These are phyloP conservation scores for Hypomyces rosellus DNA, from an alignment of 2,329 filamentous ascomycete genomes.

Conservation along the genomic window DNA sequence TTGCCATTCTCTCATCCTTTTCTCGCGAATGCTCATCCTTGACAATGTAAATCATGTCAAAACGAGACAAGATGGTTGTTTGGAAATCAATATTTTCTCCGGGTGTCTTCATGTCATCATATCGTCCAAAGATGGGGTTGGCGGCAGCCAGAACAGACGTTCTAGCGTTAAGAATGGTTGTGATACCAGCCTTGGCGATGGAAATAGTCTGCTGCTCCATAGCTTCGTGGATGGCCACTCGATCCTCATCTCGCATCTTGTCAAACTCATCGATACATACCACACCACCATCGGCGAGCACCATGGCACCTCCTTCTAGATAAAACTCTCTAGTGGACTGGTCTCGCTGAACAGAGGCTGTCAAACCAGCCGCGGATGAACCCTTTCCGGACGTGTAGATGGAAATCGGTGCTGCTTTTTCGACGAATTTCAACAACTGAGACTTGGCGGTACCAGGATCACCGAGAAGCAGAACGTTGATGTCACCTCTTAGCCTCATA, in stretches of 20 bases:
- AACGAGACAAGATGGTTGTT: constrained; percentile 94
- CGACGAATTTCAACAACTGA: constrained; percentile 93
- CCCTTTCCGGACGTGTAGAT: constrained; percentile 99
- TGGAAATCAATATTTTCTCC: constrained; percentile 99
- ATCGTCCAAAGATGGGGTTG: constrained; percentile 95
- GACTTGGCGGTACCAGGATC: constrained; percentile 98
- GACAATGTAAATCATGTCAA: constrained; percentile 99
- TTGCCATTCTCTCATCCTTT: constrained; percentile 88
- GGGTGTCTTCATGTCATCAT: constrained; percentile 95
- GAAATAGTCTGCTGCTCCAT: constrained; percentile 99
- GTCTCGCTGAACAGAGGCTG: constrained; percentile 92
- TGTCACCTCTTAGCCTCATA: constrained; percentile 95
- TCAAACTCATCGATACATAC: constrained; percentile 99
- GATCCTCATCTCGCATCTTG: constrained; percentile 98
- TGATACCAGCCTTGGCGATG: constrained; percentile 97
- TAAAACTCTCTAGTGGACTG: constrained; percentile 92
- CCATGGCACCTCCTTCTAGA: constrained; percentile 96
- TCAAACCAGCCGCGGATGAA: constrained; percentile 94
- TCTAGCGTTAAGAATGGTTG: constrained; percentile 91
- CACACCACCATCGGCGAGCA: constrained; percentile 90
- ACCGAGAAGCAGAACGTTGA: constrained; percentile 93
- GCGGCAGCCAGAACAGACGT: constrained; percentile 93
- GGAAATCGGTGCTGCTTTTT: constrained; percentile 91
- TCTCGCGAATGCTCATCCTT: constrained; percentile 87
- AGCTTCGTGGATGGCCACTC: constrained; percentile 96